Conservation (phyloP, 805 yeast genomes). For the Starmerella tilneyi region DNA sequence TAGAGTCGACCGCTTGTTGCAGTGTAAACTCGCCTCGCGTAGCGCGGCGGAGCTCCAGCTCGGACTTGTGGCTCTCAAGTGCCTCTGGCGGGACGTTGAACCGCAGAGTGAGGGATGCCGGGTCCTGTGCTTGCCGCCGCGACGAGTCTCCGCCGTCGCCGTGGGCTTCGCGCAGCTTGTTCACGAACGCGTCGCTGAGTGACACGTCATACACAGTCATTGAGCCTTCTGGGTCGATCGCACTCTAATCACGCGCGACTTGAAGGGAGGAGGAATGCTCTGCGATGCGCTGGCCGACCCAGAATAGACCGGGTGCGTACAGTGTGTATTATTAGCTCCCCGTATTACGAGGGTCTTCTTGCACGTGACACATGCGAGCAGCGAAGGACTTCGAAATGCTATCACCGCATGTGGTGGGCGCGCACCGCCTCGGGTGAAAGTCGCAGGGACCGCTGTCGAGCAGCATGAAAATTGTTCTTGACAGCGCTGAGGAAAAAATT, state of each 20-base stretch:
- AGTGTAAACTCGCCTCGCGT: constrained; percentile 17
- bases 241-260: background rate
- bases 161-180: background rate
- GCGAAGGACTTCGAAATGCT: no score
- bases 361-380: no score
- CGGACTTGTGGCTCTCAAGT: background rate
- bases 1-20: constrained; percentile 7
- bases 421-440: no score
- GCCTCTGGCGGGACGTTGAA: constrained; percentile 20
- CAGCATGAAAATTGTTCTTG: constrained; percentile 24
- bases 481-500: constrained; percentile 28
- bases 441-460: no score
- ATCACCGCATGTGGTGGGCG: no score
- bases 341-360: no score
- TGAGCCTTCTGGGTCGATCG: background rate
- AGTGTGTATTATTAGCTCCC: no score
- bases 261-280: background rate
- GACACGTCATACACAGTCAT: constrained; percentile 5
- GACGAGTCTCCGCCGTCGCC: background rate
- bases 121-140: background rate
- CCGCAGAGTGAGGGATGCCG: constrained; percentile 15
- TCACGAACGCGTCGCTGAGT: constrained; percentile 8
- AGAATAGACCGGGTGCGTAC: no score
- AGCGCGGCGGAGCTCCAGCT: constrained; percentile 17
- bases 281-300: no score